Conservation (phyloP, 345 rosid species). For the Pistacia atlantica region DNA sequence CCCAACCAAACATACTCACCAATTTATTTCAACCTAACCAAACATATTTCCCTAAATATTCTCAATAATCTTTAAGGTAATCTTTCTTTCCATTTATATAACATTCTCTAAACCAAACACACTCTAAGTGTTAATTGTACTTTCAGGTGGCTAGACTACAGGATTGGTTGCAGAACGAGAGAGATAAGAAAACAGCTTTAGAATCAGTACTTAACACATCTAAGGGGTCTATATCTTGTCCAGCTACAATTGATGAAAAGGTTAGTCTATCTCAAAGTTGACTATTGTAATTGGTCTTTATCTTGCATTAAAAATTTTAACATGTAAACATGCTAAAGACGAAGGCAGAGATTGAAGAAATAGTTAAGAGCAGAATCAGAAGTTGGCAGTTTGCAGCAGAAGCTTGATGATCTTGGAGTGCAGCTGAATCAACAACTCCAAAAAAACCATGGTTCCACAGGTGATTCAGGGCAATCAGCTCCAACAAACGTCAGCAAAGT, state of each 20-base stretch:
- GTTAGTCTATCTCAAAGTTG: slow-evolving; percentile 35
- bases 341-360: slow-evolving; percentile 65
- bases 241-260: slow-evolving; percentile 55
- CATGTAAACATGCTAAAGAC: slow-evolving; percentile 41
- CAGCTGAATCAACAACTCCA: slow-evolving; percentile 52
- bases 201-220: slow-evolving; percentile 63
- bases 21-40: too few species aligned
- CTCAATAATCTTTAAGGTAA: too few species aligned
- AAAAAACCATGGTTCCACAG: slow-evolving; percentile 36
- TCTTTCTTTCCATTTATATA: too few species aligned
- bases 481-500: slow-evolving; percentile 32
- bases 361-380: slow-evolving; percentile 67
- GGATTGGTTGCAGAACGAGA: slow-evolving; percentile 77
- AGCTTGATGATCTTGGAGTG: slow-evolving; percentile 56
- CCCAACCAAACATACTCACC: too few species aligned
- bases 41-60: too few species aligned
- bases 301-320: slow-evolving; percentile 26
- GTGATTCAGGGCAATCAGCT: slow-evolving; percentile 38
- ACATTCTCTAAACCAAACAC: too few species aligned
- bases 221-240: slow-evolving; percentile 37
- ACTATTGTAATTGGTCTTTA: slow-evolving; percentile 18
- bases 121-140: slow-evolving; percentile 1
- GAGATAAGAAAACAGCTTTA: slow-evolving; percentile 58
- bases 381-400: slow-evolving; percentile 55
- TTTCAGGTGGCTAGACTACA: slow-evolving; percentile 79